Evolutionary conservation across 306 rosid genomes (phyloP), one percentile per base, ranked within the genome.

Genomic region (Cucurbita argyrosperma): DNA sequence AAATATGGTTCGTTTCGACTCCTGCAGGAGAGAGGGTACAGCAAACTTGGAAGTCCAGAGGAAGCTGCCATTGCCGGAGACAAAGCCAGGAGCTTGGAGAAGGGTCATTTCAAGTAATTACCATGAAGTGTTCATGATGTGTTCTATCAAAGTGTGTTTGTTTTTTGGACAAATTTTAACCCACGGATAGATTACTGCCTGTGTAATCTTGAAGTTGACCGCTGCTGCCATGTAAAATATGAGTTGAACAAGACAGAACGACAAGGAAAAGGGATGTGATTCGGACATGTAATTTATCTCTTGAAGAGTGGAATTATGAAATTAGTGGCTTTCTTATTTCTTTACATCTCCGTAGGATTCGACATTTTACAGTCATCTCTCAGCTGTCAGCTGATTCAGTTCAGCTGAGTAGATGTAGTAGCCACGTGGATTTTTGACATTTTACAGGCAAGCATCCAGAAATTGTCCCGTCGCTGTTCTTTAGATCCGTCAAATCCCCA

Each of bases 1-100:
- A 13, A 13, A 23, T 49, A 11, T 15, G 63, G 9, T 45, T 45
- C 16, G 1, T 49, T 26, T 64, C 18, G 18, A 52, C 72, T 60
- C 37, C 21, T 53, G 76, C 12, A 94, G 97, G 98, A 94, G 83
- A 89, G 84, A 75, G 96, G 83, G 46, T 90, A 86, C 79, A 80
- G 68, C 43, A 80, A 77, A 45, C 78, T 78, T 14, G 88, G 89
- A 57, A 86, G 83, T 71, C 82, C 80, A 21, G 59, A 30, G 49
- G 98, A 89, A 79, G 92, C 90, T 16, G 60, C 37, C 73, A 54
- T 64, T 71, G 91, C 86, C 60, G 80, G 82, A 23, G 87, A 80
- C 77, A 82, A 83, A 71, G 98, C 89, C 77, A 80, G 63, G 76
- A 81, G 60, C 71, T 82, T 89, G 79, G 98, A 90, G 88, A 72